A percentile compares a stretch with the other conserved stretches of the same genome.
Conservation (phyloP, 805 yeast genomes). For the Myxozyma monticola region DNA sequence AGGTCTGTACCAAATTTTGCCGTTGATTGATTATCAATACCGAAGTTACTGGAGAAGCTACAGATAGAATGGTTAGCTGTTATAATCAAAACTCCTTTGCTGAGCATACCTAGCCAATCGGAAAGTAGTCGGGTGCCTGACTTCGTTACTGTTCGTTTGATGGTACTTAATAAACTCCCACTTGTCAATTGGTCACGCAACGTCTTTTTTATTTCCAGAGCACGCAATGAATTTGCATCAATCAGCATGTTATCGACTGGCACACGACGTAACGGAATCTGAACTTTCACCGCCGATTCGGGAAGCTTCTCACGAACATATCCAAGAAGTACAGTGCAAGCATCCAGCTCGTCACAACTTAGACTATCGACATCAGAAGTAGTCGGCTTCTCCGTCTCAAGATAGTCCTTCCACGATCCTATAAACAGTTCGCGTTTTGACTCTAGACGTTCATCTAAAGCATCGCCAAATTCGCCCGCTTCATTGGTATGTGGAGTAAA, state of each 20-base stretch:
- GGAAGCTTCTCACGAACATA: conserved; percentile 77
- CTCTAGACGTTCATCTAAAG: neutral
- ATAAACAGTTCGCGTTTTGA: conserved; percentile 1
- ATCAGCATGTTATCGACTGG: conserved; percentile 64
- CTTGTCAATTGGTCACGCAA: conserved; percentile 30
- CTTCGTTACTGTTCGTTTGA: conserved; percentile 72
- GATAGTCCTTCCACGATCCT: conserved; percentile 14
- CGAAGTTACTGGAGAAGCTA: conserved; percentile 69
- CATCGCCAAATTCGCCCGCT: neutral
- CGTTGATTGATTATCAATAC: conserved; percentile 55
- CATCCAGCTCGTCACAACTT: conserved; percentile 53
- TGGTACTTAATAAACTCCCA: conserved; percentile 54
- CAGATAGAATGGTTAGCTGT: neutral
- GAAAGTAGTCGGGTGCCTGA: conserved; percentile 79
- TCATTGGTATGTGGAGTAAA: neutral
- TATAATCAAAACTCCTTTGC: neutral
- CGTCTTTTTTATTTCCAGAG: conserved; percentile 40
- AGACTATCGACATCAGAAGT: conserved; percentile 39
- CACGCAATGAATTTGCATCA: conserved; percentile 75
- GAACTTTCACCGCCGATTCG: conserved; percentile 58
- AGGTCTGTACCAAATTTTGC: conserved; percentile 51
- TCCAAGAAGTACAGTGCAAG: conserved; percentile 63
- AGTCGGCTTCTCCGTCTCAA: conserved; percentile 32
- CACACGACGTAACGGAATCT: conserved; percentile 61
- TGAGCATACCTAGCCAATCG: conserved; percentile 58